These are phyloP conservation scores for Suillus variegatus DNA, from an alignment of 768 basidiomycete species.

Conservation along the genomic window DNA sequence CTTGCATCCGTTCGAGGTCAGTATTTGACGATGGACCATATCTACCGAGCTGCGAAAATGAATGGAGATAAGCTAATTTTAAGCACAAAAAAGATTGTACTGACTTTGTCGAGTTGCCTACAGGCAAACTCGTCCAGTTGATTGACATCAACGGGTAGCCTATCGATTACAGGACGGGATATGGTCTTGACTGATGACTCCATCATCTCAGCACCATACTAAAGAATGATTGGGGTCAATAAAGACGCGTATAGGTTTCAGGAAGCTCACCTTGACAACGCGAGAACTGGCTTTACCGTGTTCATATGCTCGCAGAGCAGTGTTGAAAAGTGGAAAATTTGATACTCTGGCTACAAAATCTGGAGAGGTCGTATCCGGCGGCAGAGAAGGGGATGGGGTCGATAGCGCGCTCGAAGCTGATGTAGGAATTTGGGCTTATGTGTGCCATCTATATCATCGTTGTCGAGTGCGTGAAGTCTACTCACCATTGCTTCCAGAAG, in stretches of 20 bases:
- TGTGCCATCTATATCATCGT: neutral
- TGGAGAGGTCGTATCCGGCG: constrained; percentile 18
- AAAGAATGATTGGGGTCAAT: constrained; percentile 15
- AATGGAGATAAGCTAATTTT: neutral
- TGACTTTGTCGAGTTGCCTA: constrained; percentile 80
- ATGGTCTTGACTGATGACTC: constrained; percentile 82
- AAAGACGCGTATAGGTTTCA: constrained; percentile 8
- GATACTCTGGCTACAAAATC: constrained; percentile 60
- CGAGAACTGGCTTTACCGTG: constrained; percentile 81
- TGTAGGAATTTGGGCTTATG: constrained; percentile 4
- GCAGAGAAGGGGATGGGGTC: constrained; percentile 16
- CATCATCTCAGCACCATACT: constrained; percentile 89
- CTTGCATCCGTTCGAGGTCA: constrained; percentile 30
- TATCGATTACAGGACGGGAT: constrained; percentile 78
- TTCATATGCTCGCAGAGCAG: constrained; percentile 75
- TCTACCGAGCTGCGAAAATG: constrained; percentile 42
- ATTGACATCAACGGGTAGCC: constrained; percentile 71
- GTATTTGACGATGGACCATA: constrained; percentile 44
- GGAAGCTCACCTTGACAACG: constrained; percentile 71
- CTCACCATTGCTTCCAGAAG: constrained; percentile 17
- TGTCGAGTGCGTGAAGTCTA: constrained; percentile 4
- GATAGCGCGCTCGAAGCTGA: constrained; percentile 17
- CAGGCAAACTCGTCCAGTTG: constrained; percentile 88
- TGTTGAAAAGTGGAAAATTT: constrained; percentile 69
- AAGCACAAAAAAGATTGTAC: constrained; percentile 27